Base-by-base conservation (phyloP, 805 yeast genomes). In the Candida rishiriensis region DNA sequence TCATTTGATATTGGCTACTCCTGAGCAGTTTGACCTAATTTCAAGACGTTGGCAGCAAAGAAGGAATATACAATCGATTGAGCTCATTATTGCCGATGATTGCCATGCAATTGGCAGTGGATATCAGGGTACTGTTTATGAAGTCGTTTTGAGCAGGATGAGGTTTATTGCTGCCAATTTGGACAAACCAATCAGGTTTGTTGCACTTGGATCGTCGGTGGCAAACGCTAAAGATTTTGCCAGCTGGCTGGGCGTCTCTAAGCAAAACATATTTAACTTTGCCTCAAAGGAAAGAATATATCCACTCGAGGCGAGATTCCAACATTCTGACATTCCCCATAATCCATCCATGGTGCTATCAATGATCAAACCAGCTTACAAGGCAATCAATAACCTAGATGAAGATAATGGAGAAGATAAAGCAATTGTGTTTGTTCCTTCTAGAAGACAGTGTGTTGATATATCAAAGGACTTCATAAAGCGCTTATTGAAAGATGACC, bases 31-130 rank as follows among this genome's bases (percentile, higher is more conserved):
- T 69, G 90, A 87, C 48, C 51, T 69, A 4, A 55, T 89, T 1
- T 78, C 95, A 0, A 76, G 91, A 48, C 72, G 89, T 38, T 90
- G 98, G 98, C 82, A 82, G 52, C 85, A 81, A 50, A 72, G 95
- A 44, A 79, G 77, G 51, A 79, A 79, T 50, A 69, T 91, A 5
- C 88, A 83, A 47, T 59, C 76, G 0, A 76, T 91, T 29, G 88
- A 80, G 38, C 60, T 88, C 29, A 56, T 88, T 2, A 75, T 93
- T 40, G 79, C 78, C 33, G 96, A 88, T 60, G 88, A 88, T 56
- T 64, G 78, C 14, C 96, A 91, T 53, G 55, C 64, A 29, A 61
- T 90, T 15, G 88, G 89, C 1, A 64, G 64, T 51, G 83, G 84
- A 0, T 39, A 51, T 4, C 59, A 57, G 13, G 95, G 96, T 0